phyloP scores from a whole-genome alignment of 2,329 filamentous ascomycete species.

The Thermothelomyces thermophilus region DNA sequence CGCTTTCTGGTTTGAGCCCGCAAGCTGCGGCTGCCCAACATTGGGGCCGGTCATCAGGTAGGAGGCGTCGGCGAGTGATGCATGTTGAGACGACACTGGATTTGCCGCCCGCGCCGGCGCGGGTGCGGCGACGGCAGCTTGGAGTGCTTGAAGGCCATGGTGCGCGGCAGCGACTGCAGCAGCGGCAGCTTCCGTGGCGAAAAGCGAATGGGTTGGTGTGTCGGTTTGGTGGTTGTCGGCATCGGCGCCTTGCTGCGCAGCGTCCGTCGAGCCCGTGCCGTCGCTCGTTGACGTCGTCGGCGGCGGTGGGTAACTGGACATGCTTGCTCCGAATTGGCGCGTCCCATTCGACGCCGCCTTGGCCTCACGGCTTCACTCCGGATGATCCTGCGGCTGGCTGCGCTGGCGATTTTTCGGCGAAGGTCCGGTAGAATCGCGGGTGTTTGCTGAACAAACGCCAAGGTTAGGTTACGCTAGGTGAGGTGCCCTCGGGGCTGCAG shows the following conservation, averaged over 20 bases:
- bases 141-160: slow-evolving; percentile 25
- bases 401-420: slow-evolving; percentile 23
- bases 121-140: slow-evolving; percentile 21
- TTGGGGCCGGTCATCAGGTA: slow-evolving; percentile 8
- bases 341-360: slow-evolving; percentile 6
- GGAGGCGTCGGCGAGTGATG: slow-evolving; percentile 9
- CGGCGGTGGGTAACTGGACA: slow-evolving; percentile 22
- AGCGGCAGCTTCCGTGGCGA: slow-evolving; percentile 14
- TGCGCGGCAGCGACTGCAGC: slow-evolving; percentile 18
- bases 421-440: slow-evolving; percentile 24
- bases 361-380: slow-evolving; percentile 20
- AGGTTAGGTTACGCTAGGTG: too few relatives aligned
- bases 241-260: slow-evolving; percentile 4
- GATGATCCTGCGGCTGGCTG: slow-evolving; percentile 8
- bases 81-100: slow-evolving; percentile 17
- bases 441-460: slow-evolving; percentile 12
- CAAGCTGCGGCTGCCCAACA: background rate
- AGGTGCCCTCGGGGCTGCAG: too few relatives aligned
- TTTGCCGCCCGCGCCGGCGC: slow-evolving; percentile 1
- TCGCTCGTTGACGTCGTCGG: slow-evolving; percentile 3
- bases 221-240: slow-evolving; percentile 1
- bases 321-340: slow-evolving; percentile 5
- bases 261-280: background rate
- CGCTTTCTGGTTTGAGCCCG: slow-evolving; percentile 25
- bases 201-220: slow-evolving; percentile 9